Base-by-base conservation (phyloP, 805 yeast species). In the Wickerhamiella kurtzmanii region DNA sequence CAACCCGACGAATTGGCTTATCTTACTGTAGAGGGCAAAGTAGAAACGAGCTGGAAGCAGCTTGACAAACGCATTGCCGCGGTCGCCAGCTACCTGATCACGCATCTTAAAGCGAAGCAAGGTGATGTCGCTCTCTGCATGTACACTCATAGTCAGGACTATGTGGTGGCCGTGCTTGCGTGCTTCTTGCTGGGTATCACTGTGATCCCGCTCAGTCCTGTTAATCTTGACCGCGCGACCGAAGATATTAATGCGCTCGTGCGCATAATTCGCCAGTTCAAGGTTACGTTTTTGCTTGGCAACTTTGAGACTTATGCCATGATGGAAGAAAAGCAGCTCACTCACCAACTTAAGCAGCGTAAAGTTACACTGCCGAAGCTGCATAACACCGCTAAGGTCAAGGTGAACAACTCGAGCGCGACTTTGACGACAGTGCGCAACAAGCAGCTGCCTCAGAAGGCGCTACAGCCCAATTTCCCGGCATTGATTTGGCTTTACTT, bases 91-190 rank as follows among this genome's bases (percentile, higher is more conserved):
- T 78, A 82, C 58, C 72, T 92, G 45, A 68, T 80, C 35, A 82
- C 75, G 40, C 88, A 84, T 62, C 73, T 77, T 1, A 67, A 72
- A 2, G 60, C 85, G 41, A 71, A 66, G 46, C 70, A 82, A 2
- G 95, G 95, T 0, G 83, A 82, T 45, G 68, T 72, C 52, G 89
- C 86, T 2, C 71, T 87, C 2, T 66, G 92, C 56, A 80, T 87
- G 80, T 87, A 85, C 60, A 81, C 94, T 0, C 74, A 89, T 41
- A 77, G 87, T 1, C 95, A 88, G 48, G 97, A 92, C 51, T 89
- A 76, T 58, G 76, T 81, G 3, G 76, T 85, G 22, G 85, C 94
- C 2, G 69, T 87, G 1, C 77, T 79, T 62, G 96, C 98, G 0
- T 89, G 97, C 60, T 74, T 89, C 61, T 64, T 80, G 47, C 74